Conservation (phyloP, 148 eudicot species). For the Salicornia ramosissima region DNA sequence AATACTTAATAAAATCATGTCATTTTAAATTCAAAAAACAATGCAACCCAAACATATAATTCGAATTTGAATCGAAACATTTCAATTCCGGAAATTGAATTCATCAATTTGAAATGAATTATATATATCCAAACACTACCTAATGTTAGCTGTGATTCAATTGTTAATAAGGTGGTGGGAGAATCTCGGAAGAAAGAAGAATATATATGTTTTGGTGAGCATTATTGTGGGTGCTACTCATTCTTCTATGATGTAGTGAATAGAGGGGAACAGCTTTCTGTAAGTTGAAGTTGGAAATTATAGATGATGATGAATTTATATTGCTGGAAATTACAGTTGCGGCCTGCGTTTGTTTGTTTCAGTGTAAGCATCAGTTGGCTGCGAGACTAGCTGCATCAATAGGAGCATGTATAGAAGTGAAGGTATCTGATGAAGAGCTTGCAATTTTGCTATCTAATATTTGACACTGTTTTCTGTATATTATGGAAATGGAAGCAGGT, state of each 20-base stretch:
- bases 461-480: slow-evolving; percentile 22
- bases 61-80: too few species aligned
- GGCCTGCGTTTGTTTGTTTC: slow-evolving; percentile 16
- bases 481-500: not conserved
- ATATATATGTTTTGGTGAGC: slow-evolving; percentile 73
- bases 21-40: too few species aligned
- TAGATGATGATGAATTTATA: not conserved
- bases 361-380: slow-evolving; percentile 98
- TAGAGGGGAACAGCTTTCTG: slow-evolving; percentile 92
- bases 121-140: too few species aligned
- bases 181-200: slow-evolving; percentile 87
- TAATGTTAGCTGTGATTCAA: too few species aligned
- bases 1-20: too few species aligned
- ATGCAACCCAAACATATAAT: too few species aligned
- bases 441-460: slow-evolving; percentile 65
- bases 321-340: not conserved
- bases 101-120: too few species aligned
- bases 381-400: slow-evolving; percentile 78
- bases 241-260: slow-evolving; percentile 87
- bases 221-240: slow-evolving; percentile 88
- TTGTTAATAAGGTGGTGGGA: slow-evolving; percentile 57
- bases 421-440: slow-evolving; percentile 74
- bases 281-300: slow-evolving; percentile 31
- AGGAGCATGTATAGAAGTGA: slow-evolving; percentile 57
- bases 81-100: too few species aligned